These are phyloP conservation scores for Hordeum marinum DNA, from an alignment of 176 grass and related monocot genomes.

Conservation along the genomic window DNA sequence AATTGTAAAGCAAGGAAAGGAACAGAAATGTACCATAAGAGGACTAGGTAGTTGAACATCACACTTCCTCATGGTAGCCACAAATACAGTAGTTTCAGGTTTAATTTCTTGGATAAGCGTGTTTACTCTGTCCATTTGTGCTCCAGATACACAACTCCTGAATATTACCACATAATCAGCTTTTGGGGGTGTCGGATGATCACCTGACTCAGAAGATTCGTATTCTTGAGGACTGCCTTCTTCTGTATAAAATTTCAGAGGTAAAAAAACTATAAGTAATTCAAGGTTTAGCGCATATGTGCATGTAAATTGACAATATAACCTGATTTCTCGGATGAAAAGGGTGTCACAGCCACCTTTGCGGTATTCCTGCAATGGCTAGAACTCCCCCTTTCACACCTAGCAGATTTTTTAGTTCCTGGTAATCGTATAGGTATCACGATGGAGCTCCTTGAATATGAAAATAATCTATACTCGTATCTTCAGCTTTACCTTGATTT, in stretches of 20 bases:
- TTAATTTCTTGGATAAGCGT: not conserved
- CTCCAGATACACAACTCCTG: not conserved
- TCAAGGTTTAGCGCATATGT: not conserved
- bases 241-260: not conserved
- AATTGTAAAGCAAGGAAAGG: not conserved
- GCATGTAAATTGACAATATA: not conserved
- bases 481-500: not conserved
- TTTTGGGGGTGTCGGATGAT: not conserved
- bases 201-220: not conserved
- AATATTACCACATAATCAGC: not conserved
- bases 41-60: not conserved
- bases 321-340: constrained; percentile 12
- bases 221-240: not conserved
- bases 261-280: not conserved
- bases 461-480: not conserved
- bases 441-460: not conserved
- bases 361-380: not conserved
- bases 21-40: not conserved
- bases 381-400: not conserved
- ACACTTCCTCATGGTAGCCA: not conserved
- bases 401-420: not conserved
- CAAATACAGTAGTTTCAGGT: not conserved
- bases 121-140: constrained; percentile 7
- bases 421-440: not conserved
- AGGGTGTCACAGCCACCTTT: not conserved